These are phyloP conservation scores for Talaromyces wortmannii DNA, from an alignment of 495 filamentous ascomycete genomes.

Conservation along the genomic window DNA sequence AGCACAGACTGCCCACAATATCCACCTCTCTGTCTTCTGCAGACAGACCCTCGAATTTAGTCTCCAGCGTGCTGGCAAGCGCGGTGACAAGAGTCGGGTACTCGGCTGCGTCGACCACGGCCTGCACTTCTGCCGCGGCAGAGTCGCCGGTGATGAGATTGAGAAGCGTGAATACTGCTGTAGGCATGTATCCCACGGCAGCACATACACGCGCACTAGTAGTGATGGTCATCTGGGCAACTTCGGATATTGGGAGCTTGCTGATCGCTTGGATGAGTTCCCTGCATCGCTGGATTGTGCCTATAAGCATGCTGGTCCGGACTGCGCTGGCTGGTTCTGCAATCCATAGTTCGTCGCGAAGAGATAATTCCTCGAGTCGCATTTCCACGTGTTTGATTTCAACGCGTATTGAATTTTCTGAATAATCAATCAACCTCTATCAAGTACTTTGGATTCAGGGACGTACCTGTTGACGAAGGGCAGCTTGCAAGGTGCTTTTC, in stretches of 20 bases:
- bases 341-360: slow-evolving; percentile 12
- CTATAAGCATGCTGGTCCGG: slow-evolving; percentile 9
- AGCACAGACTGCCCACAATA: slow-evolving; percentile 10
- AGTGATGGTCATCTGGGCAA: slow-evolving; percentile 8
- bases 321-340: slow-evolving; percentile 5
- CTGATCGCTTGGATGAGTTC: slow-evolving; percentile 8
- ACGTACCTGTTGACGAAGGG: slow-evolving; percentile 9
- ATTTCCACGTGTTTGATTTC: slow-evolving; percentile 13
- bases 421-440: background rate
- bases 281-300: slow-evolving; percentile 7
- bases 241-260: slow-evolving; percentile 6
- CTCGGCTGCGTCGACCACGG: slow-evolving; percentile 9
- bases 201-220: slow-evolving; percentile 9
- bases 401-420: slow-evolving; percentile 9
- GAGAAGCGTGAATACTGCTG: slow-evolving; percentile 8
- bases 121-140: slow-evolving; percentile 7
- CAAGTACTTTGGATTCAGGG: background rate
- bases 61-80: slow-evolving; percentile 8
- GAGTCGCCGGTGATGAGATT: slow-evolving; percentile 4
- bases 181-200: slow-evolving; percentile 9
- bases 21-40: slow-evolving; percentile 10
- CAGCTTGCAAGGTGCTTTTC: slow-evolving; percentile 5
- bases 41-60: slow-evolving; percentile 7
- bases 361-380: slow-evolving; percentile 8
- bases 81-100: slow-evolving; percentile 9